These are phyloP conservation scores for Aristolochia californica DNA, from an alignment of 164 flowering plant species.

Conservation along the genomic window DNA sequence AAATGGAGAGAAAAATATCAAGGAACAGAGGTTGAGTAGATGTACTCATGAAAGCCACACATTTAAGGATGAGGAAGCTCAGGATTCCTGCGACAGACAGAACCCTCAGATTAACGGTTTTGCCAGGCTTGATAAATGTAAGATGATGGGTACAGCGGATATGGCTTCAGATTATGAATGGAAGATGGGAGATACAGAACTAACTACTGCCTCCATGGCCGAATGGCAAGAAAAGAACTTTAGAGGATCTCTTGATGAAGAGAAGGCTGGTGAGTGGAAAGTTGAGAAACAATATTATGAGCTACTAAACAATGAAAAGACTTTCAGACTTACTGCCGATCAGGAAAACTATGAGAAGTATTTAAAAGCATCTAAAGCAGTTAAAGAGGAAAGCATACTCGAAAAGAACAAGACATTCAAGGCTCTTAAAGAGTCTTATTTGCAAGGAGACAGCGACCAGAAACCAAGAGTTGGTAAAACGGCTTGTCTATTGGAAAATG, in stretches of 20 bases:
- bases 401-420: constrained; percentile 14
- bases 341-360: constrained; percentile 5
- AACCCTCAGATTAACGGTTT: constrained; percentile 5
- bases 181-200: constrained; percentile 11
- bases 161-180: constrained; percentile 16
- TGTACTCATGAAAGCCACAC: constrained; percentile 10
- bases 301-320: constrained; percentile 27
- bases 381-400: constrained; percentile 10
- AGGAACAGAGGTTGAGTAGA: constrained; percentile 11
- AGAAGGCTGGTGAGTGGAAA: constrained; percentile 40
- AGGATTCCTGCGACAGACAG: constrained; percentile 12
- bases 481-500: no score
- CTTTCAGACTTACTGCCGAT: not conserved
- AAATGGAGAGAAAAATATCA: constrained; percentile 11
- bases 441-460: no score
- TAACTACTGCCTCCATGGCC: constrained; percentile 11
- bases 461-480: no score
- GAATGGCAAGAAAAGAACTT: constrained; percentile 18
- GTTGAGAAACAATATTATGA: constrained; percentile 52
- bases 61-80: constrained; percentile 16
- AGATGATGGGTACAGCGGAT: constrained; percentile 1
- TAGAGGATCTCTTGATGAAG: constrained; percentile 22
- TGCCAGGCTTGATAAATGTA: no score
- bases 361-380: not conserved
- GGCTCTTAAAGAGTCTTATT: not conserved